Conservation (phyloP, 768 basidiomycete species). For the Collybiopsis confluens region DNA sequence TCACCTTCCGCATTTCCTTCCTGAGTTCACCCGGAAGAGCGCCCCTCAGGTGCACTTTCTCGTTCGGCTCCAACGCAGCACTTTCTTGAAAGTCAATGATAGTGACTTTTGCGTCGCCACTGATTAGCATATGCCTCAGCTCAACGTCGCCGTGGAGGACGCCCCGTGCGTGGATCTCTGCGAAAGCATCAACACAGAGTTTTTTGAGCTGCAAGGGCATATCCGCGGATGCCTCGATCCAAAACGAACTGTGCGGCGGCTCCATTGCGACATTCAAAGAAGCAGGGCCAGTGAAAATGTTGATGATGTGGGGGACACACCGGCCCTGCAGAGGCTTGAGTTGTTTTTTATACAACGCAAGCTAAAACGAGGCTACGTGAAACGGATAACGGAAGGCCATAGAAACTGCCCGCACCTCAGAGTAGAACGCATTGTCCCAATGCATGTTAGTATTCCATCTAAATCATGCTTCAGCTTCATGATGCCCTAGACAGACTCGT, state of each 20-base stretch:
- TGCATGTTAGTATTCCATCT: conserved; percentile 15
- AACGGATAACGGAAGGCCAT: not conserved
- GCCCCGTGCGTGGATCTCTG: conserved; percentile 41
- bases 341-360: conserved; percentile 47
- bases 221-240: conserved; percentile 54
- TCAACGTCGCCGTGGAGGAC: conserved; percentile 46
- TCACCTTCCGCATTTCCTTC: conserved; percentile 53
- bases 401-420: conserved; percentile 38
- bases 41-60: conserved; percentile 27
- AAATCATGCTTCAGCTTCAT: not conserved
- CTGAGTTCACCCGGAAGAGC: conserved; percentile 38
- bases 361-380: conserved; percentile 27
- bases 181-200: conserved; percentile 45
- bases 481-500: not conserved
- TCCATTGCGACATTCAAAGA: conserved; percentile 45
- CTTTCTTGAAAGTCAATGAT: conserved; percentile 52
- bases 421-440: conserved; percentile 48
- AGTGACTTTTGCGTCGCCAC: conserved; percentile 47
- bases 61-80: conserved; percentile 21
- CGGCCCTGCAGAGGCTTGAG: conserved; percentile 49
- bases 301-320: conserved; percentile 50
- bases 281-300: conserved; percentile 35
- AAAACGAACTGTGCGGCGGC: conserved; percentile 53
- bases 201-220: conserved; percentile 57
- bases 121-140: conserved; percentile 50